Base-by-base conservation (phyloP, 2,329 filamentous ascomycete genomes). In the Lanzia echinophila region DNA sequence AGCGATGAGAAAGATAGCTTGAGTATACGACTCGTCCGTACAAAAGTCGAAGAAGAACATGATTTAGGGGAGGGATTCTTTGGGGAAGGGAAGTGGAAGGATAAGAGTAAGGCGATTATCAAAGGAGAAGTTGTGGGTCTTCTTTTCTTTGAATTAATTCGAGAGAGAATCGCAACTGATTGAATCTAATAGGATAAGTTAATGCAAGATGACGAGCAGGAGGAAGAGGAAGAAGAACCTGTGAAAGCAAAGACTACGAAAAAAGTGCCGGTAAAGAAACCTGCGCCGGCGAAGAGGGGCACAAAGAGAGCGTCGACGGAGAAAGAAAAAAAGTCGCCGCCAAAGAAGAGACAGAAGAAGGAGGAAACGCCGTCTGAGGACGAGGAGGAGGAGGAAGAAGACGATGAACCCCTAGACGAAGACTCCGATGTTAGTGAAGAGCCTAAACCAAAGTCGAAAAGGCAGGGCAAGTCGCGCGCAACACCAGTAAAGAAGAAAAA, bases 21-120 rank as follows among this genome's bases (percentile, higher is more conserved):
- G 8, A 78, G 79, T 0, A 79, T 85, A 56, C 83, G 83, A 61
- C 72, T 71, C 47, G 74, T 82, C 52, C 79, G 82, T 53, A 74
- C 76, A 56, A 70, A 69, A 43, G 76, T 73, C 2, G 79, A 82
- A 56, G 67, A 75, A 31, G 67, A 75, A 42, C 67, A 79, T 1
- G 68, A 65, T 1, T 71, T 84, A 1, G 72, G 76, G 0, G 67
- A 73, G 1, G 77, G 73, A 0, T 82, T 83, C 57, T 75, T 84
- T 47, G 69, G 70, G 13, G 58, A 64, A 2, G 68, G 59, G 0
- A 68, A 75, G 15, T 85, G 82, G 82, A 84, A 84, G 65, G 65
- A 69, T 4, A 76, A 72, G 59, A 84, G 80, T 66, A 84, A 84
- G 62, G 64, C 67, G 1, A 62, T 83, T n/a, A 82, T 85, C 58